Percentiles rank a stretch among this genome's conserved stretches.
phyloP scores from a whole-genome alignment of 768 basidiomycete species.

The Pholiota molesta region DNA sequence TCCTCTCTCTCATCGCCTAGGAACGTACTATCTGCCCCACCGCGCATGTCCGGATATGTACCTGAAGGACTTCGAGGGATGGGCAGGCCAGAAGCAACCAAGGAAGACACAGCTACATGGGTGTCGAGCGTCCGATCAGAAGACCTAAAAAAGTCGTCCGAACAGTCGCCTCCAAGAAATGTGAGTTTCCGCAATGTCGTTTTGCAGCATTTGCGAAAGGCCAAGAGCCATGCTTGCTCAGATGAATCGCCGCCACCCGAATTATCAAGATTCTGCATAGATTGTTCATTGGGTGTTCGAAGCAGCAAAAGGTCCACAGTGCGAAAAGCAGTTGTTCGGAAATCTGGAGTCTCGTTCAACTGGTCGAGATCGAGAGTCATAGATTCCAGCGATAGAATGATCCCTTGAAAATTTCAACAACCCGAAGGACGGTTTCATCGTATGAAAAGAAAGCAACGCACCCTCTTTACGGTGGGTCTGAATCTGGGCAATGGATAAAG shows the following conservation, averaged over 20 bases:
- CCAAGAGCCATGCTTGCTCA: conserved; percentile 46
- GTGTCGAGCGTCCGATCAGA: conserved; percentile 30
- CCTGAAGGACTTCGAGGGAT: conserved; percentile 77
- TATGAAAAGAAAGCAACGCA: neutral
- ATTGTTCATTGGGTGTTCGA: neutral
- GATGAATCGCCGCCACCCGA: conserved; percentile 2
- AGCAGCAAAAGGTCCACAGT: conserved; percentile 23
- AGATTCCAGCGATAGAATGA: conserved; percentile 22
- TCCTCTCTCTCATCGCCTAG: conserved; percentile 29
- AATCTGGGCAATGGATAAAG: conserved; percentile 43
- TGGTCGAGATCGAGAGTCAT: conserved; percentile 17
- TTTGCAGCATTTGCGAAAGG: conserved; percentile 55
- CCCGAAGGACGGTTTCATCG: neutral
- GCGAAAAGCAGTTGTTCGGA: conserved; percentile 20
- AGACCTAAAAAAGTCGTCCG: conserved; percentile 26
- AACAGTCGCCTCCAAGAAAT: conserved; percentile 24
- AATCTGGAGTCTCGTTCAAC: conserved; percentile 21
- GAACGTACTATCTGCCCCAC: conserved; percentile 11
- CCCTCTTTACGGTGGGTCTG: conserved; percentile 19
- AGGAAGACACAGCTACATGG: conserved; percentile 35
- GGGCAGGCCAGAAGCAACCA: conserved; percentile 50
- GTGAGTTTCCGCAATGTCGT: conserved; percentile 46
- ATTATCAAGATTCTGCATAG: neutral
- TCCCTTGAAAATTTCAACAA: conserved; percentile 13
- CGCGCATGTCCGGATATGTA: conserved; percentile 40